Percentiles rank a stretch among this genome's conserved stretches.
phyloP scores from a whole-genome alignment of 2,329 filamentous ascomycete species.

The Talaromyces sp. region DNA sequence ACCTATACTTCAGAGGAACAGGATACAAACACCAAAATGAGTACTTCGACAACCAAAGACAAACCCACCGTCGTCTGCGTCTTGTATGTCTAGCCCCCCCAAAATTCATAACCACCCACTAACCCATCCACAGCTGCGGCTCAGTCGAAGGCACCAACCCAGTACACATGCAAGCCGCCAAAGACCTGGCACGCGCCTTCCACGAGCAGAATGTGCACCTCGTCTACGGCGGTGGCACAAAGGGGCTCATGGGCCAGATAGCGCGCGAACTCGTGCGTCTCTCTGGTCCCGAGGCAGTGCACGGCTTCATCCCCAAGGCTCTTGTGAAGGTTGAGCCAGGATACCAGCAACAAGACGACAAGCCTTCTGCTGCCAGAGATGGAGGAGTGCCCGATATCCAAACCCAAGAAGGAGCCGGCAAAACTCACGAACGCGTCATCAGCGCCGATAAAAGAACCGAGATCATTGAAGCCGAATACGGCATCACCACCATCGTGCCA shows the following conservation, averaged over 20 bases:
- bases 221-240: slow-evolving; percentile 92
- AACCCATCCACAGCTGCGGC: slow-evolving; percentile 62
- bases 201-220: slow-evolving; percentile 74
- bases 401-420: slow-evolving; percentile 50
- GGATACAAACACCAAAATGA: not conserved
- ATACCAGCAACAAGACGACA: slow-evolving; percentile 21
- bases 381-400: slow-evolving; percentile 10
- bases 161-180: slow-evolving; percentile 73
- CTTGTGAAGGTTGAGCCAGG: slow-evolving; percentile 69
- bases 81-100: slow-evolving; percentile 53
- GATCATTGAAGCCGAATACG: slow-evolving; percentile 56
- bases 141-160: slow-evolving; percentile 70
- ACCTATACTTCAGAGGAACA: not conserved
- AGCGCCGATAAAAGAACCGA: slow-evolving; percentile 26
- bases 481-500: slow-evolving; percentile 79
- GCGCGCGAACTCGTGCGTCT: slow-evolving; percentile 81
- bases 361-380: not conserved
- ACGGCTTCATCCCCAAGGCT: slow-evolving; percentile 88
- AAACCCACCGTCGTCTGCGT: slow-evolving; percentile 74
- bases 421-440: slow-evolving; percentile 54
- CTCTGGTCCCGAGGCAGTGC: slow-evolving; percentile 74
- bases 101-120: not conserved
- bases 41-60: slow-evolving; percentile 18
- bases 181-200: slow-evolving; percentile 68
- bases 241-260: slow-evolving; percentile 92